Conservation (phyloP, 768 basidiomycete genomes). For the Pleurotus eryngii region DNA sequence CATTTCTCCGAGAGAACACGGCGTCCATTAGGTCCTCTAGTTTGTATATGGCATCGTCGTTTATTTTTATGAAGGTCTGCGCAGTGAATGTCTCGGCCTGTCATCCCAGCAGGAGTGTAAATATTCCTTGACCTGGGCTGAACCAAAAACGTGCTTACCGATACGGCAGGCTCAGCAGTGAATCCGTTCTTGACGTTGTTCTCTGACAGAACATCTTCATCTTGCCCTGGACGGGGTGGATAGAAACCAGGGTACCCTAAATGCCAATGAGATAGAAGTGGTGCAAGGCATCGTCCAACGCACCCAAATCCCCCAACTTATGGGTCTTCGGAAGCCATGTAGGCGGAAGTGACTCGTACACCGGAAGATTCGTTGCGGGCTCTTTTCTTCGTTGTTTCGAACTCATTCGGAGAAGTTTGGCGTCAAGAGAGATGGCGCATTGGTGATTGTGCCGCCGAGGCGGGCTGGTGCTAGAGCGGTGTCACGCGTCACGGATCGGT, state of each 20-base stretch:
- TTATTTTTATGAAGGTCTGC: slow-evolving; percentile 49
- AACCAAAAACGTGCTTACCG: slow-evolving; percentile 37
- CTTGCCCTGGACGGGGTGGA: slow-evolving; percentile 71
- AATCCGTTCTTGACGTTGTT: slow-evolving; percentile 67
- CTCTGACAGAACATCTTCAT: slow-evolving; percentile 70
- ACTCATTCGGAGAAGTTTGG: too few relatives aligned
- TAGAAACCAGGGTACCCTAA: slow-evolving; percentile 75
- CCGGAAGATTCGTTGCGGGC: slow-evolving; percentile 27
- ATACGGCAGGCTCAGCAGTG: slow-evolving; percentile 46
- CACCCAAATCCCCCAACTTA: slow-evolving; percentile 67
- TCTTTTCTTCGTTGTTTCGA: too few relatives aligned
- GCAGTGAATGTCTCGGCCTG: slow-evolving; percentile 67
- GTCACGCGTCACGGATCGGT: too few relatives aligned
- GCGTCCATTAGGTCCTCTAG: slow-evolving; percentile 77
- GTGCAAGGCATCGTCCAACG: slow-evolving; percentile 12
- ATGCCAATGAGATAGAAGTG: background rate
- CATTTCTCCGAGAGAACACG: slow-evolving; percentile 62
- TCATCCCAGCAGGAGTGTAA: background rate
- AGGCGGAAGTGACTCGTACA: slow-evolving; percentile 69
- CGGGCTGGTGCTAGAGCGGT: too few relatives aligned
- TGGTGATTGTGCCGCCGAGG: too few relatives aligned
- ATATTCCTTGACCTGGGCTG: background rate
- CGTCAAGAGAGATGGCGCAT: too few relatives aligned
- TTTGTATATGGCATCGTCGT: slow-evolving; percentile 49
- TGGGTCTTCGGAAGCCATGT: slow-evolving; percentile 71